Evolutionary conservation across 78 protist genomes (phyloP), one percentile per base, ranked within the genome.

Genomic region (Dictyostelium purpureum): DNA sequence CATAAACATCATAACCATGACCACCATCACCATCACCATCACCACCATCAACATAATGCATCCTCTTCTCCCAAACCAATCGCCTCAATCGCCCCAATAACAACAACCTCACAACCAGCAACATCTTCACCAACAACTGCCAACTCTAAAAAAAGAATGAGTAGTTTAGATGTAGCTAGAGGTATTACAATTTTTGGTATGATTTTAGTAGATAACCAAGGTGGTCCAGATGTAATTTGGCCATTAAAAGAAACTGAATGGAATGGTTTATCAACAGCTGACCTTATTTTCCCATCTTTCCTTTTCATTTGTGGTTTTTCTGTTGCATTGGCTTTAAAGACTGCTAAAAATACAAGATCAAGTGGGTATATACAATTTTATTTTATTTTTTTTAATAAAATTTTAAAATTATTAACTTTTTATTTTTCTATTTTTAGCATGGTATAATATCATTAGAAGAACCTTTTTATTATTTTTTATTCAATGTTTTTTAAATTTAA

Each of bases 131-230:
- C n/a, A 61, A 61, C 26, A 12, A 33, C 26, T 61, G 12, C 69
- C 24, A 61, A 71, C 21, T 19, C 43, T 31, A 81, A n/a, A n/a
- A n/a, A 69, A 57, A 85, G 91, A 73, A 59, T 85, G 73, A 16
- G 40, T n/a, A 43, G 76, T 59, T 56, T 85, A 52, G 91, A 85
- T 59, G 67, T 81, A 11, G 91, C 42, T 2, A 85, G 91, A 85
- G 91, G 91, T 14, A 11, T 85, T 51, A 85, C 91, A 45, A 85
- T 85, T 1, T 85, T 85, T 33, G 91, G 91, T 2, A 85, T 85
- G 91, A 73, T 85, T 45, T 73, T 85, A 31, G 91, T 85, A 31
- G 91, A 85, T 59, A 85, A 85, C 43, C 91, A 85, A 73, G 81
- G 80, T 43, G 91, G 91, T 2, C 45, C 54, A 19, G 74, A 85